Evolutionary conservation across 257 asterid genomes (phyloP), one percentile per base, ranked within the genome.

Genomic region (Parsonsia alboflavescens): DNA sequence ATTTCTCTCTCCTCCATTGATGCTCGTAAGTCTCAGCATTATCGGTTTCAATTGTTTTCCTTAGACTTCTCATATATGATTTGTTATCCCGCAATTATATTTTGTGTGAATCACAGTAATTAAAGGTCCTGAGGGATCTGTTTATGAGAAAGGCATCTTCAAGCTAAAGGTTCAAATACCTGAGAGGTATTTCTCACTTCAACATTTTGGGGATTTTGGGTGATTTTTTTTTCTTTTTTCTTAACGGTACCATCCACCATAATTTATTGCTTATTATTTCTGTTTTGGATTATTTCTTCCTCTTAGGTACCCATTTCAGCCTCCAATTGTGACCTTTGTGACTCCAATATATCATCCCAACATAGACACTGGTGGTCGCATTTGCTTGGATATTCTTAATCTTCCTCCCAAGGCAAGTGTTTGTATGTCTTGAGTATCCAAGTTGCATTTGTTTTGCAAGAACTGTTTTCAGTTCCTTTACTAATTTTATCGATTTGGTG

Each of bases 371-470:
- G 97, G 96, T 65, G 97, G 97, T 22, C 91, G 97, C 70, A 92
- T 92, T 89, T 92, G 97, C 84, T 80, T 92, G 87, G 97, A 92
- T 84, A 90, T 92, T 79, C 96, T 92, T 77, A 90, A 90, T 83
- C 96, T 92, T 73, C 97, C 97, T 72, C 97, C 97, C 13, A 92
- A 92, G 97, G 97, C 90, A 36, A 11, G 68, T 44, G 22, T 67
- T 16, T n/a, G 24, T 45, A 44, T 8, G 7, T 24, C 72, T 45
- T 63, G 1, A 17, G 48, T 10, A n/a, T 5, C n/a, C 24, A 30
- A 11, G 17, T 5, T 6, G 33, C 6, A 22, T 16, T 19, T 44
- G 44, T 45, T 0, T 41, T 9, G 48, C 44, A 16, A 42, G 59
- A 24, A 39, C 11, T 45, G 11, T 72, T n/a, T 46, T 53, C 0